Evolutionary conservation across 345 rosid genomes (phyloP), one percentile per base, ranked within the genome.

Genomic region (Lenwebbia sp.): DNA sequence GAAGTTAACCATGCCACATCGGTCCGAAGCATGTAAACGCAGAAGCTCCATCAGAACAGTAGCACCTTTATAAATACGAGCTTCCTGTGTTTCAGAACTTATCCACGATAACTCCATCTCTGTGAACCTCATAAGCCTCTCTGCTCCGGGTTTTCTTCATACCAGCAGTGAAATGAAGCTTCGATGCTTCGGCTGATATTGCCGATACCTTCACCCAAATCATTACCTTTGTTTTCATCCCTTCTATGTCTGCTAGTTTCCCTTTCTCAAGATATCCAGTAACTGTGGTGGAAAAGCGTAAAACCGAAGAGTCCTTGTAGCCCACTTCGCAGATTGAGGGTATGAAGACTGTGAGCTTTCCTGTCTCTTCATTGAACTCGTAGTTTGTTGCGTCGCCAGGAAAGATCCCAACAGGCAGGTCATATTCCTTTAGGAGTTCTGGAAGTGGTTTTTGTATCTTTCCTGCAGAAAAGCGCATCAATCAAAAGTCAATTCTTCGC

Each of bases 361-460:
- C 88, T 0, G 98, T 96, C 88, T 95, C 98, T 90, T 94, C 98
- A 76, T 94, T 93, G 89, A 96, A 97, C 91, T 97, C 99, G 2
- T 97, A 97, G 90, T 96, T 96, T 82, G 98, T 97, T 52, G 99
- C 97, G 52, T 97, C 98, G 17, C 93, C 91, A 26, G 99, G 99
- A 87, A 98, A 98, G 86, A 98, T 95, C 87, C 99, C 99, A 22
- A 93, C 87, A 0, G 98, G 94, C 88, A 98, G 86, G 83, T 92
- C 95, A 87, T 94, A 92, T 86, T 96, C 97, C 92, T 94, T 94
- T 4, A 98, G 93, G 86, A 98, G 91, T 53, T 98, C 99, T 4
- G 94, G 93, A 56, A 98, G 87, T 44, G 99, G 97, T 89, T 90
- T 96, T 91, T 98, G 99, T 97, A 98, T 95, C 91, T 94, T 98